phyloP scores from a whole-genome alignment of 2,329 filamentous ascomycete genomes.

The Trichophyton simii region DNA sequence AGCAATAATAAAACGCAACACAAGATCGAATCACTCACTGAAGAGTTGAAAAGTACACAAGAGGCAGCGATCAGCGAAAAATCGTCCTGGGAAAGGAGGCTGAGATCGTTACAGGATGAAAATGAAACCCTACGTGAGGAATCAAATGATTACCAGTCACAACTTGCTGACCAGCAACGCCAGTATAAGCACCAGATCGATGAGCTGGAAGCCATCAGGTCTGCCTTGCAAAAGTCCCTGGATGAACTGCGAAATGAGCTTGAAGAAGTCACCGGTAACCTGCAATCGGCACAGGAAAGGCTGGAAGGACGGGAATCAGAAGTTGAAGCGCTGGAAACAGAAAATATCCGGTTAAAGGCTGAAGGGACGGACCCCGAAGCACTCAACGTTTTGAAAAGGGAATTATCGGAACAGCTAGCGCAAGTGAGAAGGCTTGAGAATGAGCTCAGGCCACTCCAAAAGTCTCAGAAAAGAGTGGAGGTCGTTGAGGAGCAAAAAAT shows the following conservation, averaged over 20 bases:
- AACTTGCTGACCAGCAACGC: constrained; percentile 55
- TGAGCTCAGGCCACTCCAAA: constrained; percentile 71
- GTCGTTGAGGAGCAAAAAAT: constrained; percentile 93
- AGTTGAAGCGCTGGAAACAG: constrained; percentile 65
- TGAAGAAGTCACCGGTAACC: constrained; percentile 44
- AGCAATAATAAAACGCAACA: constrained; percentile 38
- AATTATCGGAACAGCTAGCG: constrained; percentile 81
- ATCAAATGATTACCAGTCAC: constrained; percentile 67
- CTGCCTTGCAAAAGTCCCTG: constrained; percentile 44
- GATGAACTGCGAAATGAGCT: constrained; percentile 40
- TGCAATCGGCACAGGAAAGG: constrained; percentile 52
- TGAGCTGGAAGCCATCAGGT: constrained; percentile 50
- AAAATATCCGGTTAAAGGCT: constrained; percentile 71
- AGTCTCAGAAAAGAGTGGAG: constrained; percentile 74
- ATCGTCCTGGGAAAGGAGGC: constrained; percentile 41
- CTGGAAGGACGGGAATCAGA: constrained; percentile 56
- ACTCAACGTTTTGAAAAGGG: constrained; percentile 69
- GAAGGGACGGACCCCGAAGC: constrained; percentile 80
- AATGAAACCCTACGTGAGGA: constrained; percentile 67
- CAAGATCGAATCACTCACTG: constrained; percentile 43
- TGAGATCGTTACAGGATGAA: constrained; percentile 52
- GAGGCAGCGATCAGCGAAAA: constrained; percentile 45
- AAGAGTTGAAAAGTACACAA: constrained; percentile 44
- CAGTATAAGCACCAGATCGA: constrained; percentile 48
- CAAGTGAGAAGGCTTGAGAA: constrained; percentile 78